Evolutionary conservation across 2,329 filamentous ascomycete genomes (phyloP).

Genomic region (Didymella pinodella): DNA sequence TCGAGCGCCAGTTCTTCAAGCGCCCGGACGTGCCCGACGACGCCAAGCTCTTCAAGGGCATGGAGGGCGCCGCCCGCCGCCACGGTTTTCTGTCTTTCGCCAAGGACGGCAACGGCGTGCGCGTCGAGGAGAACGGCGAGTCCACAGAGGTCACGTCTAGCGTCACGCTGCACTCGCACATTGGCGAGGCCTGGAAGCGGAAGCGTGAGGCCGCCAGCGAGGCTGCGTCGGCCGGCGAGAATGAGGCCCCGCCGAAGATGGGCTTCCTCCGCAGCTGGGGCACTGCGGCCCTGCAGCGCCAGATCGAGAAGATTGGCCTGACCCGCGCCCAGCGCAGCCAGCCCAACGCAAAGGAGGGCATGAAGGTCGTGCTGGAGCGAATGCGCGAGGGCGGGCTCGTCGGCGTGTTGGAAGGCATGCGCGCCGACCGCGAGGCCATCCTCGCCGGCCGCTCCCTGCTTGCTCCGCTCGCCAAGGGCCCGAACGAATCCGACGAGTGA

Average conservation of each 20-base stretch:
- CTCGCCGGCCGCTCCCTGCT: conserved; percentile 36
- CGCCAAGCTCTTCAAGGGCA: conserved; percentile 40
- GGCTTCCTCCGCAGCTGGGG: conserved; percentile 71
- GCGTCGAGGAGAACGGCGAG: conserved; percentile 46
- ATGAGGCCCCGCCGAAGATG: conserved; percentile 59
- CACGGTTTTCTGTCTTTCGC: conserved; percentile 46
- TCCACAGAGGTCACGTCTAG: conserved; percentile 75
- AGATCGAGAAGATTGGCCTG: conserved; percentile 80
- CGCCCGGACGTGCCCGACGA: conserved; percentile 50
- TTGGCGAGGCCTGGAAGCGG: conserved; percentile 71
- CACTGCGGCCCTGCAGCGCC: conserved; percentile 75
- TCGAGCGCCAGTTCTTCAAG: conserved; percentile 77
- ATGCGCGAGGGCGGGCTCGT: conserved; percentile 72
- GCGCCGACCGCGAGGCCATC: conserved; percentile 62
- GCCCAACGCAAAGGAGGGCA: conserved; percentile 81
- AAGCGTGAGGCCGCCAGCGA: conserved; percentile 52
- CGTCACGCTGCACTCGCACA: conserved; percentile 74
- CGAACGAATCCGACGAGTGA: conserved; percentile 29
- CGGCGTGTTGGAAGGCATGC: conserved; percentile 75
- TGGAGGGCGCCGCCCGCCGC: conserved; percentile 42
- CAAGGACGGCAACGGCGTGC: conserved; percentile 29
- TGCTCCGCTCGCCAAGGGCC: conserved; percentile 15
- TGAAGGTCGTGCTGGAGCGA: conserved; percentile 80
- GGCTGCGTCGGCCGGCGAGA: conserved; percentile 24
- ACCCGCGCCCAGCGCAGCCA: conserved; percentile 80